phyloP scores from a whole-genome alignment of 306 rosid genomes.

The Corylus heterophylla region DNA sequence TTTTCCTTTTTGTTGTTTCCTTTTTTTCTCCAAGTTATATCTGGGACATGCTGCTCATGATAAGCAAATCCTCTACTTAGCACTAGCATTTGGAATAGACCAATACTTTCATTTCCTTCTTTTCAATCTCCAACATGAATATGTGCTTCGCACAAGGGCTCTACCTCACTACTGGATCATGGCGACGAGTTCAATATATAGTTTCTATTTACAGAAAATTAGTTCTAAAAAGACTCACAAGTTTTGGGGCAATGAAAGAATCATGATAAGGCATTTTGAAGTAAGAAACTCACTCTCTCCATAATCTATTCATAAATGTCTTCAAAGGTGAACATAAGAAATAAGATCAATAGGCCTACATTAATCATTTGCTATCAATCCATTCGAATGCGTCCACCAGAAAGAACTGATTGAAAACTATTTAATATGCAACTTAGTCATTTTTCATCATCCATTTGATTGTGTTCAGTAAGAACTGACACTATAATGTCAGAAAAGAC shows the following conservation, averaged over 20 bases:
- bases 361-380: neutral
- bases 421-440: neutral
- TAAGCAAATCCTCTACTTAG: no score
- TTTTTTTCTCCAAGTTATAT: no score
- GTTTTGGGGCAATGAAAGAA: no score
- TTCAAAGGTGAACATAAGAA: neutral
- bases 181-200: no score
- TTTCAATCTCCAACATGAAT: neutral
- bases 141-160: neutral
- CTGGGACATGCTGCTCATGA: no score
- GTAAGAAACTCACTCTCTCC: neutral
- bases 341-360: neutral
- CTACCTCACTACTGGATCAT: no score
- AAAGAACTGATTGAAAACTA: neutral
- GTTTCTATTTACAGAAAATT: no score
- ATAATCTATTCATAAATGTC: neutral
- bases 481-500: neutral
- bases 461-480: neutral
- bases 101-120: conserved; percentile 1
- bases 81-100: neutral
- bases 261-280: no score
- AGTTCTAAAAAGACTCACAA: no score
- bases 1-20: no score
- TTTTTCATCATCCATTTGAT: neutral
- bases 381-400: neutral